phyloP scores from a whole-genome alignment of 331 rosid genomes.

The Rhamnella rubrinervis region DNA sequence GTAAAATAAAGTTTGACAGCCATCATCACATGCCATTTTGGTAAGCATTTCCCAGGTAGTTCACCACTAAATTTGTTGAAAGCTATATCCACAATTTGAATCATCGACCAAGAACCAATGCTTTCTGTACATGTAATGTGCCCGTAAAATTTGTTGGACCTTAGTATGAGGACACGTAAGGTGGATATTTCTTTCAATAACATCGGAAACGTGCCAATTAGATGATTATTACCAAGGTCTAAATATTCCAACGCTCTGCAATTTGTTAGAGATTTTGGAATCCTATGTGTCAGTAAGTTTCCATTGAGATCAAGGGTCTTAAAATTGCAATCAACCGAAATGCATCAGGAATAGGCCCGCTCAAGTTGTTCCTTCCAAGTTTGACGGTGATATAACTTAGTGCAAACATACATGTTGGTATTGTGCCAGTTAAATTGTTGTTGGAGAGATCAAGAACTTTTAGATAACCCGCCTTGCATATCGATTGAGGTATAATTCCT shows the following conservation, averaged over 20 bases:
- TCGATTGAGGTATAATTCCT: slow-evolving; percentile 33
- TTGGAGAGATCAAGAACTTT: slow-evolving; percentile 51
- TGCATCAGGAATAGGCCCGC: slow-evolving; percentile 29
- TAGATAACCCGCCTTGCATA: slow-evolving; percentile 45
- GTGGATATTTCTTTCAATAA: slow-evolving; percentile 36
- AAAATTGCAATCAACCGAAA: slow-evolving; percentile 37
- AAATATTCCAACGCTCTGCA: slow-evolving; percentile 37
- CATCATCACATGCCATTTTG: slow-evolving; percentile 51
- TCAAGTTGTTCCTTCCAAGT: slow-evolving; percentile 35
- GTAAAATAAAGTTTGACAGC: slow-evolving; percentile 23
- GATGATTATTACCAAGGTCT: slow-evolving; percentile 33
- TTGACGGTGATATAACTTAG: slow-evolving; percentile 42
- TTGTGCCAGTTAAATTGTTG: slow-evolving; percentile 34
- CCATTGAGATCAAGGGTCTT: slow-evolving; percentile 44
- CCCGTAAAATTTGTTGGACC: slow-evolving; percentile 40
- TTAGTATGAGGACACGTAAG: slow-evolving; percentile 2
- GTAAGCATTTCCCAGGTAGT: slow-evolving; percentile 37
- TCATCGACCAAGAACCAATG: slow-evolving; percentile 32
- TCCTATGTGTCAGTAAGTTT: slow-evolving; percentile 33
- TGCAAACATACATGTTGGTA: slow-evolving; percentile 39
- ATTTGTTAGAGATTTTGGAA: slow-evolving; percentile 48
- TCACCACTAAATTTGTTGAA: slow-evolving; percentile 35
- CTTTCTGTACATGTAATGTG: slow-evolving; percentile 26
- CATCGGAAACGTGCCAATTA: slow-evolving; percentile 44
- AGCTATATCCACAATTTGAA: slow-evolving; percentile 58